A percentile compares a stretch with the other conserved stretches of the same genome.
Evolutionary conservation across 2,329 filamentous ascomycete species (phyloP).

Genomic region (Trichophyton verrucosum): DNA sequence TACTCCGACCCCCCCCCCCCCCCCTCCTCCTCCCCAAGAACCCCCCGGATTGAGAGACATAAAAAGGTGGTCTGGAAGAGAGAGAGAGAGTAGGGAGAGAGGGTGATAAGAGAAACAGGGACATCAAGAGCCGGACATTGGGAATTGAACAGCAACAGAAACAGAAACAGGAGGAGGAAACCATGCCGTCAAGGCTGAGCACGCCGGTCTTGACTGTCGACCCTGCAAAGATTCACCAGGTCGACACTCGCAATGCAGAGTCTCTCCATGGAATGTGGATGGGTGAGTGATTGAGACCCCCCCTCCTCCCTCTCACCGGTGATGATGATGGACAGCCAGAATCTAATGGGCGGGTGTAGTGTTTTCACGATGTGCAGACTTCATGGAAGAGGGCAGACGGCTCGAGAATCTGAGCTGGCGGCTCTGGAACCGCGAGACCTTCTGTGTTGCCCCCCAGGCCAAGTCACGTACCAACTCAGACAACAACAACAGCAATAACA

Average conservation of each 20-base stretch:
- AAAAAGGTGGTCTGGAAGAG: not conserved
- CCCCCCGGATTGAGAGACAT: not conserved
- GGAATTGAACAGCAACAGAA: not conserved
- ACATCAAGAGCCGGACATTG: not conserved
- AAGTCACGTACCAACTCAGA: not conserved
- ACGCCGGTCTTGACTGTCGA: constrained; percentile 84
- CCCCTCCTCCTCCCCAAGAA: no score
- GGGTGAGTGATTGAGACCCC: constrained; percentile 46
- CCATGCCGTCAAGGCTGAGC: constrained; percentile 67
- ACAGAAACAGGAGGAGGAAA: constrained; percentile 3
- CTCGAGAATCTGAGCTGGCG: constrained; percentile 95
- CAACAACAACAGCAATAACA: no score
- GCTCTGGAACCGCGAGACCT: constrained; percentile 85
- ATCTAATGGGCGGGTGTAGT: constrained; percentile 41
- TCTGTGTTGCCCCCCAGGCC: constrained; percentile 62
- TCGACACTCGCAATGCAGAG: constrained; percentile 84
- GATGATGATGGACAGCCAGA: not conserved
- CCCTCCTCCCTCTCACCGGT: no score
- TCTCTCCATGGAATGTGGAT: constrained; percentile 96
- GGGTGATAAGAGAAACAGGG: not conserved
- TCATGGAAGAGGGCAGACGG: constrained; percentile 80
- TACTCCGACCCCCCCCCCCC: no score
- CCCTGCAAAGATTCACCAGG: constrained; percentile 81
- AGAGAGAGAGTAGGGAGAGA: not conserved
- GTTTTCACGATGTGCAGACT: constrained; percentile 87